Evolutionary conservation across 2,329 filamentous ascomycete genomes (phyloP).

Genomic region (Diplodia seriata): DNA sequence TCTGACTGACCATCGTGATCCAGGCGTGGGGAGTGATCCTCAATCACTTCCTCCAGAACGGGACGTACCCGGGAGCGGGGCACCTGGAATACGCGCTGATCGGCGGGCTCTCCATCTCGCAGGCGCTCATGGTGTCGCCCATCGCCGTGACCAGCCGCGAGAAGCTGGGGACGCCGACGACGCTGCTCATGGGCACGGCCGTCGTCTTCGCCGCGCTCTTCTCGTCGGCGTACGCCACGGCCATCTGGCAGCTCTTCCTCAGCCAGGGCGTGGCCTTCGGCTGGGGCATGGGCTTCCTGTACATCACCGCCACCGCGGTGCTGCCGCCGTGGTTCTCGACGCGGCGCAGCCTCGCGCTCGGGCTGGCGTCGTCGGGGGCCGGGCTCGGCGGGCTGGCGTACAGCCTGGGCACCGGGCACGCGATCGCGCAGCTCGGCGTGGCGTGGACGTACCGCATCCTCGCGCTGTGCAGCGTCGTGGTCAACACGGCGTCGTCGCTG

Average conservation of each 20-base stretch:
- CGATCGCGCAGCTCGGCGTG: constrained; percentile 42
- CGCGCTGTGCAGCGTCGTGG: constrained; percentile 40
- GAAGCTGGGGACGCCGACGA: constrained; percentile 35
- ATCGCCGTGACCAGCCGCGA: constrained; percentile 35
- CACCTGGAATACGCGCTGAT: constrained; percentile 46
- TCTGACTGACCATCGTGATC: background rate
- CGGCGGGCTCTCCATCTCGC: constrained; percentile 43
- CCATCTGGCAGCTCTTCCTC: constrained; percentile 49
- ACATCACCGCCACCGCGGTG: constrained; percentile 44
- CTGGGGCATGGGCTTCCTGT: constrained; percentile 47
- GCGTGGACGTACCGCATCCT: constrained; percentile 43
- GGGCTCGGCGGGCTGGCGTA: constrained; percentile 45
- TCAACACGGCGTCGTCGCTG: constrained; percentile 37
- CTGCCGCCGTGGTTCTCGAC: constrained; percentile 50
- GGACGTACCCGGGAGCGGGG: constrained; percentile 34
- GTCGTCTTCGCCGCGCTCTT: constrained; percentile 43
- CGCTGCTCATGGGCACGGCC: constrained; percentile 41
- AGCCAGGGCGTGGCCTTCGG: constrained; percentile 44
- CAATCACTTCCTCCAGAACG: constrained; percentile 10
- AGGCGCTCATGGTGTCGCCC: constrained; percentile 41
- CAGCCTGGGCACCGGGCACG: constrained; percentile 41
- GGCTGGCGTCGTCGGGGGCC: constrained; percentile 45
- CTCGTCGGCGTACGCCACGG: constrained; percentile 42
- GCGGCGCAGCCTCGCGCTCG: constrained; percentile 46
- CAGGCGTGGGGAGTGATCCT: constrained; percentile 26